Evolutionary conservation across 2,329 filamentous ascomycete species (phyloP).

Genomic region (Neofusicoccum cordaticola): DNA sequence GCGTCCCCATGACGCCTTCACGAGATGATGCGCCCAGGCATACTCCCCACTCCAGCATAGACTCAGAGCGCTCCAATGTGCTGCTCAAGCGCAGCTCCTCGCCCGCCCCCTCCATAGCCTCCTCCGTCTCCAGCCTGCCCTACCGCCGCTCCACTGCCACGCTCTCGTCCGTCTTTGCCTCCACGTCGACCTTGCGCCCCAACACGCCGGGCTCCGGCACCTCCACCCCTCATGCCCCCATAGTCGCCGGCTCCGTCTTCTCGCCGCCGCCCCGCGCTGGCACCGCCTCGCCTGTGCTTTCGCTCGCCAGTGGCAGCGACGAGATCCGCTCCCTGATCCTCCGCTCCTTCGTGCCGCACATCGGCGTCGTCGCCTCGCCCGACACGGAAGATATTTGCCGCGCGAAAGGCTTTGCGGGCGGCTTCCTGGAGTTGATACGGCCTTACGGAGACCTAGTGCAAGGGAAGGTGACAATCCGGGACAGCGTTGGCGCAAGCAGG

Average conservation of each 20-base stretch:
- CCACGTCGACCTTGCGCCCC: constrained; percentile 45
- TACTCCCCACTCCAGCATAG: constrained; percentile 49
- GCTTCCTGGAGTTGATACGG: constrained; percentile 79
- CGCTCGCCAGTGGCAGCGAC: constrained; percentile 42
- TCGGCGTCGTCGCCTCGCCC: constrained; percentile 80
- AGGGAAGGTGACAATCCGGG: constrained; percentile 85
- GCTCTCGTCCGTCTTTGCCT: constrained; percentile 52
- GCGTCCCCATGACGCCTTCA: constrained; percentile 39
- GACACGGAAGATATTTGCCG: constrained; percentile 79
- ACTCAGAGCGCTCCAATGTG: constrained; percentile 56
- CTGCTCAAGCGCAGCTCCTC: constrained; percentile 60
- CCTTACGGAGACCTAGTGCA: constrained; percentile 87
- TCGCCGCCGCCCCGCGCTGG: constrained; percentile 42
- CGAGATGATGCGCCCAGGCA: constrained; percentile 38
- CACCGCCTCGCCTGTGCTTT: constrained; percentile 35
- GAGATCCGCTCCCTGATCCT: constrained; percentile 67
- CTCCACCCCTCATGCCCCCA: constrained; percentile 40
- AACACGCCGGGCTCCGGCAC: constrained; percentile 42
- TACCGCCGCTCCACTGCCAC: constrained; percentile 54
- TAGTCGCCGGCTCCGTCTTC: constrained; percentile 41
- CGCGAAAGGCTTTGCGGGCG: constrained; percentile 80
- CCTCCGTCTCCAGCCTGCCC: constrained; percentile 55
- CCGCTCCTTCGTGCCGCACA: constrained; percentile 82
- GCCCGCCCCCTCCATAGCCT: constrained; percentile 45
- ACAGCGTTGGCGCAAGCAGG: constrained; percentile 81